Percentiles rank a stretch among this genome's conserved stretches.
These are phyloP conservation scores for Aureobasidium zeae DNA, from an alignment of 2,329 filamentous ascomycete genomes.

Conservation along the genomic window DNA sequence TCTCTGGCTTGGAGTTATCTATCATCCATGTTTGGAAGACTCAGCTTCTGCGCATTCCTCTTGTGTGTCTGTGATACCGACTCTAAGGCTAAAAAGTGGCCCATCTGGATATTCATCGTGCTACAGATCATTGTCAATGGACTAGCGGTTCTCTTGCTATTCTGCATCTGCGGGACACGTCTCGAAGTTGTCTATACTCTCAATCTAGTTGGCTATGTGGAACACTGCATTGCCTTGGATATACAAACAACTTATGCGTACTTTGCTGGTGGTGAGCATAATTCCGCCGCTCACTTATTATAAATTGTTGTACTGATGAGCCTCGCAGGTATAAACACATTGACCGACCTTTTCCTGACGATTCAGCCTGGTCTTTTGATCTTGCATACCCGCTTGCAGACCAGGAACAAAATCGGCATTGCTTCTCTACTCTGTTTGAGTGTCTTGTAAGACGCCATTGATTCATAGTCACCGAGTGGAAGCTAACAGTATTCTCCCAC, in stretches of 20 bases:
- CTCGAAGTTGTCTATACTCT: constrained; percentile 20
- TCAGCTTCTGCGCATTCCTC: constrained; percentile 25
- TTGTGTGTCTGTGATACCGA: constrained; percentile 24
- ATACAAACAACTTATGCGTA: constrained; percentile 20
- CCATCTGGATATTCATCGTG: constrained; percentile 22
- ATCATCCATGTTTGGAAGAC: constrained; percentile 23
- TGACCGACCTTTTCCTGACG: constrained; percentile 25
- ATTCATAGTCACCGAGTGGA: neutral
- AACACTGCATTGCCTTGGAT: constrained; percentile 20
- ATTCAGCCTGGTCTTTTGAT: constrained; percentile 25
- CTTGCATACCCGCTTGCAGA: constrained; percentile 22
- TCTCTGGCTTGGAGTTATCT: constrained; percentile 22
- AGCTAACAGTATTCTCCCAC: constrained; percentile 4
- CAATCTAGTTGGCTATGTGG: constrained; percentile 5
- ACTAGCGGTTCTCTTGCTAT: constrained; percentile 21
- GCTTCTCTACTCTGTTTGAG: constrained; percentile 23
- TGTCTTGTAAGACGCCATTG: constrained; percentile 19
- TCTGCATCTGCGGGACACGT: constrained; percentile 23
- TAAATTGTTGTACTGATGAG: too few species aligned
- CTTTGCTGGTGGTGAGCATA: constrained; percentile 18
- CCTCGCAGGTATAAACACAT: constrained; percentile 26
- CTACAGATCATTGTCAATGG: constrained; percentile 24
- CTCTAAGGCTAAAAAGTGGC: constrained; percentile 22
- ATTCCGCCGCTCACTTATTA: too few species aligned
- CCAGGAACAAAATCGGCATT: constrained; percentile 22